Conservation (phyloP, 1,139 yeast genomes). For the Candida sp. region DNA sequence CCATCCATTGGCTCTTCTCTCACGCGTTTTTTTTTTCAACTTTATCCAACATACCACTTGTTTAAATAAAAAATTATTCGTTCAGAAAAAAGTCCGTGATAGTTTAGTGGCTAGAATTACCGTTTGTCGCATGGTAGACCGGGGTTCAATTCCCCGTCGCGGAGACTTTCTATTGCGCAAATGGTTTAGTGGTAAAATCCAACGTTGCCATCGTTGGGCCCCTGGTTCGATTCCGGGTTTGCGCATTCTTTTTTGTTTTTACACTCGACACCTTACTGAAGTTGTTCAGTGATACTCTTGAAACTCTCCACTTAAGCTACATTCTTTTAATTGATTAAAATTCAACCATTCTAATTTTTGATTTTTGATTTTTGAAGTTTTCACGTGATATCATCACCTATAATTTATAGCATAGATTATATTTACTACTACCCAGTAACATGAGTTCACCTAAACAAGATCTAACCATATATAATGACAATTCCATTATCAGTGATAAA, state of each 20-base stretch:
- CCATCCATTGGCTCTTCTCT: too few relatives aligned
- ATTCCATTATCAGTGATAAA: constrained; percentile 37
- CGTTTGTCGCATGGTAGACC: constrained; percentile 21
- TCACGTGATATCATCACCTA: not conserved
- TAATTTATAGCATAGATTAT: not conserved
- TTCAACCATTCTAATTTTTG: not conserved
- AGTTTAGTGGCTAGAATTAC: constrained; percentile 13
- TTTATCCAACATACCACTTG: not conserved
- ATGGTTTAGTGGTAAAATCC: constrained; percentile 2
- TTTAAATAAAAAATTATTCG: not conserved
- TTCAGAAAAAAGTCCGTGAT: constrained; percentile 8
- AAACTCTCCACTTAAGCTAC: not conserved
- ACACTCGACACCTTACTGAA: not conserved
- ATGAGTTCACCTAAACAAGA: constrained; percentile 53
- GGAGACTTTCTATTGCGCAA: constrained; percentile 15
- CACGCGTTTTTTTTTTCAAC: too few relatives aligned
- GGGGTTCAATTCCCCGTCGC: constrained; percentile 43
- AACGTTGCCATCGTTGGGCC: constrained; percentile 3
- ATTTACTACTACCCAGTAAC: constrained; percentile 5
- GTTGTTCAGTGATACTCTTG: not conserved
- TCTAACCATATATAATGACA: constrained; percentile 51
- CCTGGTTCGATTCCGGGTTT: constrained; percentile 3
- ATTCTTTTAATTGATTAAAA: not conserved
- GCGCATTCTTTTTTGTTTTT: constrained; percentile 1
- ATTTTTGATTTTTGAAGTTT: not conserved